Evolutionary conservation across 2,329 filamentous ascomycete genomes (phyloP), one percentile per base, ranked within the genome.

Genomic region (Fusarium neocosmosporiellum): DNA sequence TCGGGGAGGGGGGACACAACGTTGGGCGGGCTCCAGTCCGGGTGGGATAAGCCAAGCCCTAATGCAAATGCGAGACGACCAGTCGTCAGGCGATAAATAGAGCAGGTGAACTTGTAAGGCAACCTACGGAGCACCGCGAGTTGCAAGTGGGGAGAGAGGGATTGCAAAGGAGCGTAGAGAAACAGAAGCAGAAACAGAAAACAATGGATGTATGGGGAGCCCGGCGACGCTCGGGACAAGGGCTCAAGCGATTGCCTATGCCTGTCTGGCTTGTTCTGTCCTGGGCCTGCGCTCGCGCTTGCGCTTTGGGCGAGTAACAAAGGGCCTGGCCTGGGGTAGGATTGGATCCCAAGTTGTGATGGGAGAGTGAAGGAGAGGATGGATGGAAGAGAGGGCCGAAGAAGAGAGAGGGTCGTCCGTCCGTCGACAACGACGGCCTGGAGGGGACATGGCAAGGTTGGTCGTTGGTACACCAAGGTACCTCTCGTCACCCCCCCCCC

Each of bases 61-160:
- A 78, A 77, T 74, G 70, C 72, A 75, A 70, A 77, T 74, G 75
- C 76, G 66, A 78, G 76, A 78, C 76, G 76, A 78, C 76, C 76
- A 77, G 76, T 77, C 76, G 76, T 76, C 76, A 67, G 74, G 76
- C 74, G 70, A 74, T 64, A 10, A 48, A 48, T 48, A 73, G 62
- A 75, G 75, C 67, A 74, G 43, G 50, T 55, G 53, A 70, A 53
- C 62, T 73, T 69, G 70, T 61, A 60, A 67, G 63, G 64, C 53
- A 55, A 58, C 63, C 27, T 29, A 31, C 18, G 64, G 58, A 46
- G 67, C 43, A 57, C 65, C 46, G 55, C 39, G 61, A 57, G 59
- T 63, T 64, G 63, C 69, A 74, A 73, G 65, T 48, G 69, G 68
- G 61, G 64, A 68, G 59, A 70, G 71, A 66, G 58, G 46, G 50